Percentiles rank a stretch among this genome's conserved stretches.
These are phyloP conservation scores for Stipa capillata DNA, from an alignment of 176 grass and related monocot genomes.

Conservation along the genomic window DNA sequence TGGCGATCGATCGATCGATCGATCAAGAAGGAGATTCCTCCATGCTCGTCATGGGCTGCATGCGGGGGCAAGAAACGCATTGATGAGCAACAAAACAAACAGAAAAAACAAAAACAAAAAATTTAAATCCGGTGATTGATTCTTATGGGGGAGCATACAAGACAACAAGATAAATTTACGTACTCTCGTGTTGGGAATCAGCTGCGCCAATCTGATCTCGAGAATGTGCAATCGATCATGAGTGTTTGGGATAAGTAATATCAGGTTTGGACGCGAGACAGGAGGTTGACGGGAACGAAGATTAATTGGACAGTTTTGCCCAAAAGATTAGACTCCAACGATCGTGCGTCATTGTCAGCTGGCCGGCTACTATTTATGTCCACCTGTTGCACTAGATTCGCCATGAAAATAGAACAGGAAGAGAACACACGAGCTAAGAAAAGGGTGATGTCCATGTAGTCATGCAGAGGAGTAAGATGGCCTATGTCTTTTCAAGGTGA, in stretches of 20 bases:
- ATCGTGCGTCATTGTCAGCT: not conserved
- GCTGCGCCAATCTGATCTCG: not conserved
- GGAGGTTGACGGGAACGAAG: constrained; percentile 3
- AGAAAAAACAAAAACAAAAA: not conserved
- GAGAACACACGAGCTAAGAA: not conserved
- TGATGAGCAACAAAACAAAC: not conserved
- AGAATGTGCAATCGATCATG: not conserved
- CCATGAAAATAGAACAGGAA: not conserved
- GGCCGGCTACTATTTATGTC: constrained; percentile 13
- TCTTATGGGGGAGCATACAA: not conserved
- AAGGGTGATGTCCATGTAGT: not conserved
- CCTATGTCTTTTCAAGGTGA: not conserved
- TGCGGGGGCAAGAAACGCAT: not conserved
- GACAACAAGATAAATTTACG: not conserved
- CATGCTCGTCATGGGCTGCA: constrained; percentile 34
- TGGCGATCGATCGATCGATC: not conserved
- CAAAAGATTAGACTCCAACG: not conserved
- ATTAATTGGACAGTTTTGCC: constrained; percentile 1
- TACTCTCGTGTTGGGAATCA: not conserved
- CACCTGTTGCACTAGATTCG: not conserved
- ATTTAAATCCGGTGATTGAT: not conserved
- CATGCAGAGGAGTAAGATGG: not conserved
- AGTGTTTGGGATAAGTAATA: not conserved
- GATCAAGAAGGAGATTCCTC: constrained; percentile 8
- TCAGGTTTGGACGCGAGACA: constrained; percentile 6